Conservation (phyloP, 805 yeast genomes). For the Metschnikowia hibisci region DNA sequence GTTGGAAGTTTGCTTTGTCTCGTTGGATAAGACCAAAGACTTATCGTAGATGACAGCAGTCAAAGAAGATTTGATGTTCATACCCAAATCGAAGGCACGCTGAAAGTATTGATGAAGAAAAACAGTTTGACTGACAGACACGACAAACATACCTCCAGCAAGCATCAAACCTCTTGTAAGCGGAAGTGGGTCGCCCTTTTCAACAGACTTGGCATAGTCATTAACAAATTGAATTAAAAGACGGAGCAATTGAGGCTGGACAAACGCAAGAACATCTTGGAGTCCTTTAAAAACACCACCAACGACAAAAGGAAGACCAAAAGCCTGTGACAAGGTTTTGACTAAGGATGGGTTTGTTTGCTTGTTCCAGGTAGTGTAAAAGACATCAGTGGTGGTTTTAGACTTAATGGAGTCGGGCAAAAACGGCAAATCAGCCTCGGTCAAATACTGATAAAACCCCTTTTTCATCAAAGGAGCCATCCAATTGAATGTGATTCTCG, state of each 20-base stretch:
- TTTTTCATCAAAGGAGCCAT: slow-evolving; percentile 79
- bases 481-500: slow-evolving; percentile 82
- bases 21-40: slow-evolving; percentile 64
- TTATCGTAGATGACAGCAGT: slow-evolving; percentile 67
- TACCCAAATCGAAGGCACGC: slow-evolving; percentile 70
- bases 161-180: slow-evolving; percentile 72
- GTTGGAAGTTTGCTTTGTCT: slow-evolving; percentile 63
- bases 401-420: slow-evolving; percentile 69
- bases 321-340: slow-evolving; percentile 61
- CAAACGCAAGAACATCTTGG: slow-evolving; percentile 68
- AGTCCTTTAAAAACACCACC: slow-evolving; percentile 70
- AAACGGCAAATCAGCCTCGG: slow-evolving; percentile 67
- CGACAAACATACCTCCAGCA: slow-evolving; percentile 68
- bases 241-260: slow-evolving; percentile 20
- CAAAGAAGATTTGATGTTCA: slow-evolving; percentile 67
- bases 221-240: slow-evolving; percentile 37
- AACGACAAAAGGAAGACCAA: slow-evolving; percentile 64
- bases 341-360: slow-evolving; percentile 55
- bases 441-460: slow-evolving; percentile 62
- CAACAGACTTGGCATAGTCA: slow-evolving; percentile 35
- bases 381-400: slow-evolving; percentile 42
- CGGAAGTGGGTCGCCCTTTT: slow-evolving; percentile 48
- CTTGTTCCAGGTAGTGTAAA: slow-evolving; percentile 58
- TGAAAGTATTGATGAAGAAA: slow-evolving; percentile 76
- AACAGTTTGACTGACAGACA: slow-evolving; percentile 74